Evolutionary conservation across 2,329 filamentous ascomycete genomes (phyloP).

Genomic region (Alternaria novae-zelandiae): DNA sequence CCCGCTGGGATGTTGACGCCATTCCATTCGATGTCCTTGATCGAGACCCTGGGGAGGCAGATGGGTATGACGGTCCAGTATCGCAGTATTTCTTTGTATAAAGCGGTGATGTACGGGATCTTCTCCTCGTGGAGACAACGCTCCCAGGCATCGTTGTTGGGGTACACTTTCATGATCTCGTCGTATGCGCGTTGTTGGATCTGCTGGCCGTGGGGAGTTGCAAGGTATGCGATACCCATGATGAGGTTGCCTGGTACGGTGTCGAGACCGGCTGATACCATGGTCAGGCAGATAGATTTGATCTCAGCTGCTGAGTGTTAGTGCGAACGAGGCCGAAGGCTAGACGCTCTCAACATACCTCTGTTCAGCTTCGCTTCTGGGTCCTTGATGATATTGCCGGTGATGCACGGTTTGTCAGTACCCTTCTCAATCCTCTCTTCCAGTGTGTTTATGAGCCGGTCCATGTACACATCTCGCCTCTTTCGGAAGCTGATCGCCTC

Average conservation of each 20-base stretch:
- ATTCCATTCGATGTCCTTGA: constrained; percentile 74
- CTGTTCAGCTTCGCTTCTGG: constrained; percentile 72
- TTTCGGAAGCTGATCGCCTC: constrained; percentile 69
- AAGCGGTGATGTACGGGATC: constrained; percentile 75
- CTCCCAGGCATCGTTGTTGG: constrained; percentile 77
- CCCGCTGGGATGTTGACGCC: constrained; percentile 72
- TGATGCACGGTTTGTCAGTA: constrained; percentile 72
- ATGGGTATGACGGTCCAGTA: constrained; percentile 84
- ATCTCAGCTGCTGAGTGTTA: constrained; percentile 66
- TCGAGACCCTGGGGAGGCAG: constrained; percentile 73
- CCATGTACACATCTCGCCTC: constrained; percentile 72
- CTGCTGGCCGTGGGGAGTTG: constrained; percentile 69
- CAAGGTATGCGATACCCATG: constrained; percentile 78
- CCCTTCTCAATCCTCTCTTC: constrained; percentile 67
- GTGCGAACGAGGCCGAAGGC: neutral
- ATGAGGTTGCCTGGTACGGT: constrained; percentile 81
- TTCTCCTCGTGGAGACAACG: constrained; percentile 76
- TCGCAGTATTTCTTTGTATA: constrained; percentile 79
- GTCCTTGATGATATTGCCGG: constrained; percentile 73
- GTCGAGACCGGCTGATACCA: constrained; percentile 82
- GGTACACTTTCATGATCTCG: constrained; percentile 75
- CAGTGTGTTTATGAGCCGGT: constrained; percentile 64
- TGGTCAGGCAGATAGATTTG: constrained; percentile 80
- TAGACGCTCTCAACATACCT: constrained; percentile 50
- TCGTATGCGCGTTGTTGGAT: constrained; percentile 73